phyloP scores from a whole-genome alignment of 805 yeast genomes.

The Candida wancherniae region DNA sequence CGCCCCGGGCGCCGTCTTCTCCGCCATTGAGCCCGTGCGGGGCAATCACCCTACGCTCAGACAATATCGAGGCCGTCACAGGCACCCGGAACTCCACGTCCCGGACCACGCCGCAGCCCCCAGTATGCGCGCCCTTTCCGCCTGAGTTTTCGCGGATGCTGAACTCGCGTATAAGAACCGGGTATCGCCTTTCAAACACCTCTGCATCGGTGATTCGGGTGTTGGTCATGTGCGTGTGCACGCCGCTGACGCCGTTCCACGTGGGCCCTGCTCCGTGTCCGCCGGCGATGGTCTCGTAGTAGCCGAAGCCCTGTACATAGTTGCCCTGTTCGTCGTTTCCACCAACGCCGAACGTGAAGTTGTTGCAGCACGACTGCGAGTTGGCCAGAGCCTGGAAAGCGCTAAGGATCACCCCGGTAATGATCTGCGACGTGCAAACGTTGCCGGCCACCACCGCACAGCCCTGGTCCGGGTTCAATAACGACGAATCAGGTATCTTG shows the following conservation, averaged over 20 bases:
- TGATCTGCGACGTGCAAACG: slow-evolving; percentile 90
- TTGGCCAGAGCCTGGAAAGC: slow-evolving; percentile 91
- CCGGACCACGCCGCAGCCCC: slow-evolving; percentile 17
- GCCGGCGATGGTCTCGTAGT: slow-evolving; percentile 19
- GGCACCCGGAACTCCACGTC: slow-evolving; percentile 19
- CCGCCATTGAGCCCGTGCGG: slow-evolving; percentile 92
- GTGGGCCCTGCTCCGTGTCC: slow-evolving; percentile 20
- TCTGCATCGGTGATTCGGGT: slow-evolving; percentile 19
- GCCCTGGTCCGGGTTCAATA: slow-evolving; percentile 68
- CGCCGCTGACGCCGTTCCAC: slow-evolving; percentile 17
- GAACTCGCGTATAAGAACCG: slow-evolving; percentile 17
- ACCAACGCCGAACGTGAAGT: slow-evolving; percentile 78
- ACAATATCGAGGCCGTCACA: slow-evolving; percentile 44
- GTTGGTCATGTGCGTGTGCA: slow-evolving; percentile 19
- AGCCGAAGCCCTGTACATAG: slow-evolving; percentile 19
- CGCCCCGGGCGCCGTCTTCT: slow-evolving; percentile 65
- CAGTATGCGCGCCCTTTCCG: slow-evolving; percentile 13
- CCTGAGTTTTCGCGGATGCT: slow-evolving; percentile 15
- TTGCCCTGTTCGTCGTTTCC: slow-evolving; percentile 48
- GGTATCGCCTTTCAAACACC: slow-evolving; percentile 18
- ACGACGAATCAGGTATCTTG: slow-evolving; percentile 31
- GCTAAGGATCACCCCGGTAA: slow-evolving; percentile 81
- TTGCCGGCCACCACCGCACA: slow-evolving; percentile 93
- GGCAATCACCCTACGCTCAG: slow-evolving; percentile 78
- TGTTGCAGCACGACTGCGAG: slow-evolving; percentile 94